These are phyloP conservation scores for Xerocomellus intermedius DNA, from an alignment of 768 basidiomycete species.

Conservation along the genomic window DNA sequence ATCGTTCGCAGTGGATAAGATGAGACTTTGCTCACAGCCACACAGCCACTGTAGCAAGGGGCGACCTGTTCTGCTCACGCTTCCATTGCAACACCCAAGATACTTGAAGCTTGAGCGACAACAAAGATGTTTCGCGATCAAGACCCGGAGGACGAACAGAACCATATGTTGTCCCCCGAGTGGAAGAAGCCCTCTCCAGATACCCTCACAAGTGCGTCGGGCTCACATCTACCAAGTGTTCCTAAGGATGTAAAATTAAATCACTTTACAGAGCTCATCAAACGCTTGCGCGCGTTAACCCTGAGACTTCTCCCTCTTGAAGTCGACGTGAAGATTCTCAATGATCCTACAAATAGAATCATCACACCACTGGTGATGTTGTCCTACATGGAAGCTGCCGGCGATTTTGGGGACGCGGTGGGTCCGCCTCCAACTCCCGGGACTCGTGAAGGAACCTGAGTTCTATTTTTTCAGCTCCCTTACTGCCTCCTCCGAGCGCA, in stretches of 20 bases:
- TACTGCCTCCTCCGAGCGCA: conserved; percentile 77
- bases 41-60: not conserved
- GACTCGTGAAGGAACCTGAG: not conserved
- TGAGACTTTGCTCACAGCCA: conserved; percentile 27
- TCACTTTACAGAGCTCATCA: conserved; percentile 63
- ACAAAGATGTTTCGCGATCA: conserved; percentile 27
- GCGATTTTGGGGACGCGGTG: conserved; percentile 85
- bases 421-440: conserved; percentile 22
- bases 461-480: conserved; percentile 54
- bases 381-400: conserved; percentile 77
- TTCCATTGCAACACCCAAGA: not conserved
- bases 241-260: not conserved
- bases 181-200: conserved; percentile 62
- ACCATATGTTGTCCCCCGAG: conserved; percentile 44
- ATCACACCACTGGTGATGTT: conserved; percentile 79
- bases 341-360: conserved; percentile 76
- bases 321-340: conserved; percentile 63
- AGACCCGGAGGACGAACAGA: conserved; percentile 37
- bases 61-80: not conserved
- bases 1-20: conserved; percentile 34
- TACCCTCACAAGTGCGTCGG: conserved; percentile 67
- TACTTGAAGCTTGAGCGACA: not conserved
- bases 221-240: not conserved
- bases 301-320: conserved; percentile 76
- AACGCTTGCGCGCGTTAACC: conserved; percentile 74